Evolutionary conservation across 495 filamentous ascomycete genomes (phyloP), one percentile per base, ranked within the genome.

Genomic region (Podospora bellae-mahoneyi): DNA sequence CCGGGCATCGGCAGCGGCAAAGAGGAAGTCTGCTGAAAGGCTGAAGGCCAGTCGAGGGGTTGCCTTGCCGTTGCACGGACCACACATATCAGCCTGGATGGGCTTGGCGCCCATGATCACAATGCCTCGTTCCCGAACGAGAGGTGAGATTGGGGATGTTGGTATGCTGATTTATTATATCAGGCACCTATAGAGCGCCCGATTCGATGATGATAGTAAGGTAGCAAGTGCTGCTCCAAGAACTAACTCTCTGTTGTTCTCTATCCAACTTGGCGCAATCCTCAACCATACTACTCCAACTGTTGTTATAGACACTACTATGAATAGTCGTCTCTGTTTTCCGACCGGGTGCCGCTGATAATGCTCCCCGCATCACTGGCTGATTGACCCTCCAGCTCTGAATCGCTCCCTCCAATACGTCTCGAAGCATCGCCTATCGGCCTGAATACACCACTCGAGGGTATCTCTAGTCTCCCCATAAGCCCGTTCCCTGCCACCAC

Each of bases 401-500:
- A 77, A 55, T 78, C 77, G 39, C 71, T 77, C 15, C 72, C 69
- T 1, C 30, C 62, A 20, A 68, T 69, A 16, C 68, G 60, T 27
- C 72, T 73, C 16, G 62, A 27, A 16, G 62, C 61, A 16, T 62
- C 18, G 1, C 69, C 64, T 16, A 67, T 20, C n/a, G 67, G 48
- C n/a, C 64, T 63, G 15, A 65, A 64, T 20, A 78, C 80, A 63
- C 70, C 71, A 19, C 74, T 78, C 23, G 78, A 73, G 9, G 85
- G 82, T 20, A 85, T 77, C 63, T 83, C 85, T 16, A 87, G 78
- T 61, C 84, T 82, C 28, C 79, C 74, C 74, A 84, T 79, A 64
- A 84, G 82, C 59, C 84, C 84, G 6, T 75, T 77, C 16, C 39
- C 72, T 64, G 18, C 68, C 74, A n/a, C 67, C 56, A 9, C 73